These are phyloP conservation scores for Obba rivulosa DNA, from an alignment of 768 basidiomycete genomes.

Conservation along the genomic window DNA sequence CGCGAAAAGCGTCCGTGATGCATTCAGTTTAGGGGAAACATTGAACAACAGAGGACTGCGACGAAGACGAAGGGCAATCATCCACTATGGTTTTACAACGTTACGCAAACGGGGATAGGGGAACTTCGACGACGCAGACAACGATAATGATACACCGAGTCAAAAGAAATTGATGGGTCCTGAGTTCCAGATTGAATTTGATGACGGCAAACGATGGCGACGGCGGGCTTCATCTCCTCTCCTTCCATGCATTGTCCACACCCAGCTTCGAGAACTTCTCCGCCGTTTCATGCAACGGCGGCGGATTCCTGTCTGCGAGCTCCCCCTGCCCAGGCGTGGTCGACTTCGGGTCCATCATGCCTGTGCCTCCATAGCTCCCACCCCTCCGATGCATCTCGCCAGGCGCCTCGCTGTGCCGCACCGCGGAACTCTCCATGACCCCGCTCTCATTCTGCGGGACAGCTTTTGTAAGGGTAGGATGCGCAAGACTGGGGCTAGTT, in stretches of 20 bases:
- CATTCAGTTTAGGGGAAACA: too few species aligned
- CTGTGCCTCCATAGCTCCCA: constrained; percentile 38
- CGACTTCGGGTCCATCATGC: constrained; percentile 37
- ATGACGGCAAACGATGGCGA: neutral
- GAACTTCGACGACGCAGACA: too few species aligned
- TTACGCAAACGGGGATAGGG: too few species aligned
- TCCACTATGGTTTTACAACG: too few species aligned
- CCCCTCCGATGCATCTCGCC: constrained; percentile 41
- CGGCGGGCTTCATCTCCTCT: constrained; percentile 29
- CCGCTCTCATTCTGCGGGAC: constrained; percentile 38
- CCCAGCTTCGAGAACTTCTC: constrained; percentile 43
- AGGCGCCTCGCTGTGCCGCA: constrained; percentile 36
- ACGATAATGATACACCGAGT: too few species aligned
- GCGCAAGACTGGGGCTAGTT: constrained; percentile 37
- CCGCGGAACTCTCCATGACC: constrained; percentile 42
- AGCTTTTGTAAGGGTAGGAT: constrained; percentile 38
- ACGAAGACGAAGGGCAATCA: too few species aligned
- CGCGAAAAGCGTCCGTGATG: too few species aligned
- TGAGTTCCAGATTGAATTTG: neutral
- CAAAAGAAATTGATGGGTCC: constrained; percentile 4
- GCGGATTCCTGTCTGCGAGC: constrained; percentile 43
- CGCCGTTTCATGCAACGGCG: constrained; percentile 36
- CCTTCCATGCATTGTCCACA: constrained; percentile 43
- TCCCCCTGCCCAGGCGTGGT: constrained; percentile 31
- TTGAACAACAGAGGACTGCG: too few species aligned